Percentiles rank a stretch among this genome's conserved stretches.
Conservation (phyloP, 1,139 yeast species). For the Candida freyschussii region DNA sequence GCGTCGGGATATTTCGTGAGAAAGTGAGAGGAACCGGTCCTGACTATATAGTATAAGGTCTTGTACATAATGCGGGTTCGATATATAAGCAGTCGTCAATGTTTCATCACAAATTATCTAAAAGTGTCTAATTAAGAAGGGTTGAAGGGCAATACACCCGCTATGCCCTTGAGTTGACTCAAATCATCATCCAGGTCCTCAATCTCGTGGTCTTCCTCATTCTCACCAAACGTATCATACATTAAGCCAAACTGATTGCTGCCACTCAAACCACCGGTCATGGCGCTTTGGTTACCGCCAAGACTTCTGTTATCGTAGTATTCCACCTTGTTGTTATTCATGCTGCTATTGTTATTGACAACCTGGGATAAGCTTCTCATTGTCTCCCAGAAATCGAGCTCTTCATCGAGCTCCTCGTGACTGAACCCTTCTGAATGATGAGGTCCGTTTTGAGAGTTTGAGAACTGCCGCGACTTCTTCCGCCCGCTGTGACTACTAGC, state of each 20-base stretch:
- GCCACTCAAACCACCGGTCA: not conserved
- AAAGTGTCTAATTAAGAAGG: constrained; percentile 18
- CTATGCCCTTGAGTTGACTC: constrained; percentile 21
- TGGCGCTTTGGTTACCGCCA: not conserved
- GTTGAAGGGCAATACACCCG: constrained; percentile 24
- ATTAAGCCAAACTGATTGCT: constrained; percentile 4
- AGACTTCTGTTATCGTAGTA: constrained; percentile 22
- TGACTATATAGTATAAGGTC: too few relatives aligned
- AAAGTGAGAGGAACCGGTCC: constrained; percentile 35
- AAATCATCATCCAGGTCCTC: constrained; percentile 23
- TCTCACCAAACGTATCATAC: constrained; percentile 11
- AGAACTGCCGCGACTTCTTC: constrained; percentile 7
- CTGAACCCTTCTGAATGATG: constrained; percentile 9
- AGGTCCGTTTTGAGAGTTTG: constrained; percentile 19
- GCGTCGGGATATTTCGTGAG: constrained; percentile 72
- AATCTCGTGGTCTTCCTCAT: constrained; percentile 10
- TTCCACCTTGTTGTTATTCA: constrained; percentile 14
- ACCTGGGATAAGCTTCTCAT: constrained; percentile 48
- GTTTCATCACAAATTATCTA: not conserved
- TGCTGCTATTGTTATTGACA: constrained; percentile 23
- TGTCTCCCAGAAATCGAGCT: constrained; percentile 67
- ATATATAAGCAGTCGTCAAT: not conserved
- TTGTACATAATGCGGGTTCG: too few relatives aligned
- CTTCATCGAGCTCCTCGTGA: constrained; percentile 40
- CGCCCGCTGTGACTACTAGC: constrained; percentile 11